These are phyloP conservation scores for Quercus dentata DNA, from an alignment of 306 rosid species.

Conservation along the genomic window DNA sequence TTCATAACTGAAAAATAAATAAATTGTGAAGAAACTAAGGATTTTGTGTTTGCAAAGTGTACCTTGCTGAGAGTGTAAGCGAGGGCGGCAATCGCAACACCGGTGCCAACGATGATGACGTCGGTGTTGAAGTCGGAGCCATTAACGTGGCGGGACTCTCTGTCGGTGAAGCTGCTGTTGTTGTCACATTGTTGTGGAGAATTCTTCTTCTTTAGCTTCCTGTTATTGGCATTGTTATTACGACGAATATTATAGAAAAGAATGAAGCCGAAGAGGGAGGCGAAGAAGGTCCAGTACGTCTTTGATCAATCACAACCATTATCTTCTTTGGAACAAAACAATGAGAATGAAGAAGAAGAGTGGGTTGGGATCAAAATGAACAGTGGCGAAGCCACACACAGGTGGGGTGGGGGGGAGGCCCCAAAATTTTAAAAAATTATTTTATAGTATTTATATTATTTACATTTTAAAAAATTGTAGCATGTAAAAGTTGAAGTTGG, in stretches of 20 bases:
- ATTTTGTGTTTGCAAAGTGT: background rate
- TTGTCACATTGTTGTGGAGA: background rate
- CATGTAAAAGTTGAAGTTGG: too few relatives aligned
- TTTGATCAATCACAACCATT: slow-evolving; percentile 27
- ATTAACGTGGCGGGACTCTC: background rate
- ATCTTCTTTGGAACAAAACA: background rate
- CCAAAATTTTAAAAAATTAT: too few relatives aligned
- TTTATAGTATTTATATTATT: too few relatives aligned
- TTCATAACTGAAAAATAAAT: background rate
- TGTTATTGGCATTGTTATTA: background rate
- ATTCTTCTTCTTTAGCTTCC: background rate
- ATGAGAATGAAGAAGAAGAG: background rate
- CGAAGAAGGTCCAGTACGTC: slow-evolving; percentile 23
- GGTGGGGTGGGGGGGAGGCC: too few relatives aligned
- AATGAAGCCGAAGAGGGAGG: slow-evolving; percentile 19
- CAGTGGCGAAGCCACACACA: too few relatives aligned
- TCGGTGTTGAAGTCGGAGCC: slow-evolving; percentile 17
- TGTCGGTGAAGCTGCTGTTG: background rate
- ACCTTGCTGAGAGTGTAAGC: slow-evolving; percentile 50
- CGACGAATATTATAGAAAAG: slow-evolving; percentile 20
- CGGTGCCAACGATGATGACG: slow-evolving; percentile 40
- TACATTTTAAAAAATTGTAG: too few relatives aligned
- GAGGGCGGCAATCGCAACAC: slow-evolving; percentile 55
- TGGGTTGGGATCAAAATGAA: background rate
- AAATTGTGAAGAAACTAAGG: background rate